phyloP scores from a whole-genome alignment of 306 rosid species.

The Acacia melanoxylon region DNA sequence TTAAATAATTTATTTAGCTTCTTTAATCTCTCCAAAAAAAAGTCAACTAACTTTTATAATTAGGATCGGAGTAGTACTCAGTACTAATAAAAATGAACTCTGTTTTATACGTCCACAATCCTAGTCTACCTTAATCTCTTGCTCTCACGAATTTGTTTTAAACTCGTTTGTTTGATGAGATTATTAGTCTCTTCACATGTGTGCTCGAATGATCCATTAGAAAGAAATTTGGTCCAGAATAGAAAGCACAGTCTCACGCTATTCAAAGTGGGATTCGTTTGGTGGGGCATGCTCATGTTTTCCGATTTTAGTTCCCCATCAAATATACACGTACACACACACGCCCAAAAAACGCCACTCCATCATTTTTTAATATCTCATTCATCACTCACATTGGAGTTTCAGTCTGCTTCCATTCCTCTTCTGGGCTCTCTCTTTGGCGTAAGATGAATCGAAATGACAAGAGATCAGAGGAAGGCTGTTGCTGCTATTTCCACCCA shows the following conservation, averaged over 20 bases:
- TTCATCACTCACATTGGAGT: conserved; percentile 19
- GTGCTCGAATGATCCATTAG: neutral
- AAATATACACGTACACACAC: conserved; percentile 9
- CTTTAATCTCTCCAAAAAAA: no score
- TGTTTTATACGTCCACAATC: no score
- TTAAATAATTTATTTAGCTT: no score
- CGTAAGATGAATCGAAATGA: conserved; percentile 48
- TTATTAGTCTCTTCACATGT: neutral
- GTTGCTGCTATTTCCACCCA: conserved; percentile 85
- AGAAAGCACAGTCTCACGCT: neutral
- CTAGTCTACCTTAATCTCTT: no score
- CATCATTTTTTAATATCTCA: conserved; percentile 22
- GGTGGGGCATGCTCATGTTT: neutral
- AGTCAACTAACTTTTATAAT: no score
- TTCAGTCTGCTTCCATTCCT: neutral
- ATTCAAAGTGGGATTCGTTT: neutral
- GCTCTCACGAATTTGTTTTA: no score
- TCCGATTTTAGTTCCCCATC: conserved; percentile 30
- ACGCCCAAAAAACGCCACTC: conserved; percentile 21
- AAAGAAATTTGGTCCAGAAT: neutral
- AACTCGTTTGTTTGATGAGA: no score
- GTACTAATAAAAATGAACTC: no score
- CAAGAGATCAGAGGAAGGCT: conserved; percentile 49
- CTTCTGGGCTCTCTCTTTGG: neutral
- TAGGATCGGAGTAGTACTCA: no score